phyloP scores from a whole-genome alignment of 116 monocot species.

The Iris pallida region DNA sequence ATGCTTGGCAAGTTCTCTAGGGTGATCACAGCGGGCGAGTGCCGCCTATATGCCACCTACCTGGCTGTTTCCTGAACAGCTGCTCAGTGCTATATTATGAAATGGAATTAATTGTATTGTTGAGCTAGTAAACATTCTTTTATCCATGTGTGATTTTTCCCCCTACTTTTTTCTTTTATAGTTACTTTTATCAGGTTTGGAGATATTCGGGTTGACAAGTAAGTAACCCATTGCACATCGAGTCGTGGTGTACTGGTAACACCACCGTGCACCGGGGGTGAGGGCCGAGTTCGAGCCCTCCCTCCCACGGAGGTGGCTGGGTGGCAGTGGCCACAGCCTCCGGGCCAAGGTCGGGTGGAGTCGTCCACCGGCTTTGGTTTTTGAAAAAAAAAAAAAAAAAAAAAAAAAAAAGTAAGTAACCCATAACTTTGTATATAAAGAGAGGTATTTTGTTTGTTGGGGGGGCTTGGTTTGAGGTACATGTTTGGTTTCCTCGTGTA shows the following conservation, averaged over 20 bases:
- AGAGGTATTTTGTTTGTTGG: background rate
- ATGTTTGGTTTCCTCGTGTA: background rate
- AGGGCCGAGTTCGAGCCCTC: too few species aligned
- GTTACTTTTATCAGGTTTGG: background rate
- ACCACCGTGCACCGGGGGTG: too few species aligned
- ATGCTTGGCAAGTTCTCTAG: constrained; percentile 19
- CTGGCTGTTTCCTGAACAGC: background rate
- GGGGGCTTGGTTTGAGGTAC: background rate
- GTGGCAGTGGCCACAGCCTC: too few species aligned
- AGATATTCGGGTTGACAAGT: too few species aligned
- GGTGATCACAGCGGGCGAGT: background rate
- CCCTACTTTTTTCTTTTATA: background rate
- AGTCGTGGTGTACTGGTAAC: too few species aligned
- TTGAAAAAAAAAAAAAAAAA: too few species aligned
- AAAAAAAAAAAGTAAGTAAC: too few species aligned
- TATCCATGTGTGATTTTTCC: constrained; percentile 1
- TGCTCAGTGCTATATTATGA: background rate
- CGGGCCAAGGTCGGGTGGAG: too few species aligned
- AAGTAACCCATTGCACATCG: too few species aligned
- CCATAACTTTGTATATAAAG: background rate
- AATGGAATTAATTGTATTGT: background rate
- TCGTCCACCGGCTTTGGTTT: too few species aligned
- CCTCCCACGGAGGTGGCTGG: too few species aligned
- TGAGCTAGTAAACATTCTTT: background rate
- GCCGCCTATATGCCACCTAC: background rate